phyloP scores from a whole-genome alignment of 2,329 filamentous ascomycete genomes.

The Colletotrichum nymphaeae region DNA sequence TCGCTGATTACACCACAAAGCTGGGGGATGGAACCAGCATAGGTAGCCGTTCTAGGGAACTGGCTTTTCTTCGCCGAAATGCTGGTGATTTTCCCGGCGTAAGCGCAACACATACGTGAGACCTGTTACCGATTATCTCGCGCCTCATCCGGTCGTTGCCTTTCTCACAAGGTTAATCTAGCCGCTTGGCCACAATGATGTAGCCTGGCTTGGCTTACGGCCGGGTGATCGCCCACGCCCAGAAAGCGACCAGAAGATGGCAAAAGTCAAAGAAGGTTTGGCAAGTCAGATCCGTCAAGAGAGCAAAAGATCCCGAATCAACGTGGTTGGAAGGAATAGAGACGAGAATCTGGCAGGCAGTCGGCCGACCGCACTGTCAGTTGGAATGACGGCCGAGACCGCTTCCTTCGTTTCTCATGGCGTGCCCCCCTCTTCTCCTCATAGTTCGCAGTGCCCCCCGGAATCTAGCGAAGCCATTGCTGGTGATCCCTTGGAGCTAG shows the following conservation, averaged over 20 bases:
- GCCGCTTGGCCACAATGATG: slow-evolving; percentile 10
- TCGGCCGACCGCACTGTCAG: not conserved
- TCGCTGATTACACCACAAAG: too few relatives aligned
- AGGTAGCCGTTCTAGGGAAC: not conserved
- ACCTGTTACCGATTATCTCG: not conserved
- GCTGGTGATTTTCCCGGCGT: not conserved
- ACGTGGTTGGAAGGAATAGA: not conserved
- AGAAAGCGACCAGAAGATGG: not conserved
- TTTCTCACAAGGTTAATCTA: not conserved
- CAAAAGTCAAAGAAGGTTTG: not conserved
- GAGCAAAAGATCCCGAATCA: not conserved
- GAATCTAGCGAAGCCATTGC: not conserved
- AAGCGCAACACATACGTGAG: not conserved
- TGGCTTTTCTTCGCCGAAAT: not conserved
- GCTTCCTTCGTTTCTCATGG: not conserved
- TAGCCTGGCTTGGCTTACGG: slow-evolving; percentile 1
- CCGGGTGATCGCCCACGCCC: not conserved
- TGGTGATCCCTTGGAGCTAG: not conserved
- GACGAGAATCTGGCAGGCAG: not conserved
- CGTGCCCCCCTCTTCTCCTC: not conserved
- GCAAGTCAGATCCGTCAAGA: not conserved
- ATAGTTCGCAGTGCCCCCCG: not conserved
- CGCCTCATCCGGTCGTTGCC: slow-evolving; percentile 11
- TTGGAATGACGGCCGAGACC: not conserved
- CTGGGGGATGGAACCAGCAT: not conserved